Evolutionary conservation across 805 yeast species (phyloP).

Genomic region (Saccharomycopsis synnaedendra): DNA sequence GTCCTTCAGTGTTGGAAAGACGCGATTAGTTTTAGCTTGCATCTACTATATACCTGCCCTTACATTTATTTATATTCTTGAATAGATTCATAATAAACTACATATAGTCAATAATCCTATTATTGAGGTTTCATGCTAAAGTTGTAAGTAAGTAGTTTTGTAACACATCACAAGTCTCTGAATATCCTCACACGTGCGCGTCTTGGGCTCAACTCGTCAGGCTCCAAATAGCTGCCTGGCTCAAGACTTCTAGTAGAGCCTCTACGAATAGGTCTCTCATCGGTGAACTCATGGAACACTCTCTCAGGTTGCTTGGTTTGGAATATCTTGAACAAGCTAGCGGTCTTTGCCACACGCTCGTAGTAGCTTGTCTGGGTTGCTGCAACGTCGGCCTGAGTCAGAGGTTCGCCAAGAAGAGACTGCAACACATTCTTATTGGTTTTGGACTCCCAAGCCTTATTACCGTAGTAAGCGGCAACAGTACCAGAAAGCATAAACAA

Average conservation of each 20-base stretch:
- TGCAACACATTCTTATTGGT: constrained; percentile 8
- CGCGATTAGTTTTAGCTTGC: constrained; percentile 1
- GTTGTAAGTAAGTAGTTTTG: too few relatives aligned
- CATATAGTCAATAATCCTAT: background rate
- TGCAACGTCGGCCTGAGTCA: constrained; percentile 1
- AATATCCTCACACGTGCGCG: constrained; percentile 14
- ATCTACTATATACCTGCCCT: background rate
- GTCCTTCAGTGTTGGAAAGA: constrained; percentile 14
- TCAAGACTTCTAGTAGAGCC: constrained; percentile 12
- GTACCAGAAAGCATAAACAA: constrained; percentile 2
- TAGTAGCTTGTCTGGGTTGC: constrained; percentile 1
- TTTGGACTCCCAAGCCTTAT: constrained; percentile 3
- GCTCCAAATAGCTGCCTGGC: constrained; percentile 12
- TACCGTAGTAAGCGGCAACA: constrained; percentile 6
- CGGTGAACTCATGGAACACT: constrained; percentile 13
- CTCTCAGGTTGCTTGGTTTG: constrained; percentile 16
- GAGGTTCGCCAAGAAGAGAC: constrained; percentile 6
- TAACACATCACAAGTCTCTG: constrained; percentile 11
- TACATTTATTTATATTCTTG: background rate
- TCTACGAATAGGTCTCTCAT: constrained; percentile 9
- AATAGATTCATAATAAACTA: background rate
- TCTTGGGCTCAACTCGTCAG: constrained; percentile 13
- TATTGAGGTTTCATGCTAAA: background rate
- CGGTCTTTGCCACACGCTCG: constrained; percentile 1
- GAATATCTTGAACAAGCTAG: constrained; percentile 9